These are phyloP conservation scores for Polymyxa betae DNA, from an alignment of 208 protist species.

Conservation along the genomic window DNA sequence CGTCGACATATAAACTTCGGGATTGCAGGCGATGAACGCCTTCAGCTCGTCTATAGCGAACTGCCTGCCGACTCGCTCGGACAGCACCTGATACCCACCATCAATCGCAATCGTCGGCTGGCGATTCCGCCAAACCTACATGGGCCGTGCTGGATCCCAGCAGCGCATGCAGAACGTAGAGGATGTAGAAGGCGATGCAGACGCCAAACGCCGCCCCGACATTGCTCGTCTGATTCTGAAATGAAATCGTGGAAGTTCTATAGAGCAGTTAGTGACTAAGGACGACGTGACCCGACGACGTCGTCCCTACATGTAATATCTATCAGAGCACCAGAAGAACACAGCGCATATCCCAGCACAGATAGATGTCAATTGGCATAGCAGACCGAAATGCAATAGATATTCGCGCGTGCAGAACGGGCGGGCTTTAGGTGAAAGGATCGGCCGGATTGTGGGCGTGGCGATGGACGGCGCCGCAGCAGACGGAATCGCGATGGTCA, in stretches of 20 bases:
- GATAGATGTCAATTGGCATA: background rate
- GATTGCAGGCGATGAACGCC: constrained; percentile 24
- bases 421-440: background rate
- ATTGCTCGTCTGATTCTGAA: background rate
- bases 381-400: background rate
- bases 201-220: background rate
- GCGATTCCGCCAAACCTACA: background rate
- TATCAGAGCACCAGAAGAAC: background rate
- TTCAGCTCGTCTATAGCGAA: constrained; percentile 42
- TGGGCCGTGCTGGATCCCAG: background rate
- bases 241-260: background rate
- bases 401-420: background rate
- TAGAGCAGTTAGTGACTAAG: background rate
- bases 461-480: no score
- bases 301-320: background rate
- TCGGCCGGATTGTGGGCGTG: no score
- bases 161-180: background rate
- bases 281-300: background rate
- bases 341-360: background rate
- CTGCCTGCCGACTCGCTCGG: constrained; percentile 8
- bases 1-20: constrained; percentile 20
- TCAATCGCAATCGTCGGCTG: background rate
- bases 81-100: background rate
- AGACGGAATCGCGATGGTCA: no score
- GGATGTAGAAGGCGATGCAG: background rate